Conservation (phyloP, 2,329 filamentous ascomycete species). For the Aspergillus ochraceus region DNA sequence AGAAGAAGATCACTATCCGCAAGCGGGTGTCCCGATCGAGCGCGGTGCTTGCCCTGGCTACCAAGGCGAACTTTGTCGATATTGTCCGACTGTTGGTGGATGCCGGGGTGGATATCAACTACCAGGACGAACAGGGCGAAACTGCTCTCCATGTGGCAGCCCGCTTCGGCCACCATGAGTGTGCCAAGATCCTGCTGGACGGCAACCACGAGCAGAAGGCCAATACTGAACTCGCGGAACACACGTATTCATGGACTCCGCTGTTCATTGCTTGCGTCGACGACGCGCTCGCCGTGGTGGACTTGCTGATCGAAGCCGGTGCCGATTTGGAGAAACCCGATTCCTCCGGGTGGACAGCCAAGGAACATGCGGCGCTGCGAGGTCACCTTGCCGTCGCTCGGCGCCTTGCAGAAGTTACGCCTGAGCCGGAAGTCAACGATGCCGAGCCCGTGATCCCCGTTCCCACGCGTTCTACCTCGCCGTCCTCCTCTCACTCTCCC, state of each 20-base stretch:
- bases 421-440: constrained; percentile 36
- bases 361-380: constrained; percentile 86
- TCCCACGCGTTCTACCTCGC: constrained; percentile 32
- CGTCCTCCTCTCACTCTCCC: constrained; percentile 40
- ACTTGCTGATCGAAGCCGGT: constrained; percentile 74
- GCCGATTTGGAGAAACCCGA: constrained; percentile 74
- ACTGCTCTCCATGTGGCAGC: constrained; percentile 90
- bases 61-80: constrained; percentile 78
- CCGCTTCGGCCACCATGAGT: constrained; percentile 79
- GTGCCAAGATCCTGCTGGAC: constrained; percentile 72
- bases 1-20: constrained; percentile 64
- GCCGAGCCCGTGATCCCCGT: constrained; percentile 33
- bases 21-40: constrained; percentile 78
- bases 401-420: constrained; percentile 62
- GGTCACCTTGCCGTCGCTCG: constrained; percentile 82
- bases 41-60: constrained; percentile 82
- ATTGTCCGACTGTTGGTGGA: constrained; percentile 88
- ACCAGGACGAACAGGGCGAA: constrained; percentile 85
- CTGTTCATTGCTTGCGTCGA: constrained; percentile 91
- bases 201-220: constrained; percentile 70
- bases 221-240: constrained; percentile 75
- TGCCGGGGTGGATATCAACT: constrained; percentile 89
- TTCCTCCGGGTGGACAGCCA: constrained; percentile 89
- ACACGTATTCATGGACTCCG: constrained; percentile 91
- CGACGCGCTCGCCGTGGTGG: constrained; percentile 72